Evolutionary conservation across 2,329 filamentous ascomycete species (phyloP), one percentile per base, ranked within the genome.

Genomic region (Beauveria australis): DNA sequence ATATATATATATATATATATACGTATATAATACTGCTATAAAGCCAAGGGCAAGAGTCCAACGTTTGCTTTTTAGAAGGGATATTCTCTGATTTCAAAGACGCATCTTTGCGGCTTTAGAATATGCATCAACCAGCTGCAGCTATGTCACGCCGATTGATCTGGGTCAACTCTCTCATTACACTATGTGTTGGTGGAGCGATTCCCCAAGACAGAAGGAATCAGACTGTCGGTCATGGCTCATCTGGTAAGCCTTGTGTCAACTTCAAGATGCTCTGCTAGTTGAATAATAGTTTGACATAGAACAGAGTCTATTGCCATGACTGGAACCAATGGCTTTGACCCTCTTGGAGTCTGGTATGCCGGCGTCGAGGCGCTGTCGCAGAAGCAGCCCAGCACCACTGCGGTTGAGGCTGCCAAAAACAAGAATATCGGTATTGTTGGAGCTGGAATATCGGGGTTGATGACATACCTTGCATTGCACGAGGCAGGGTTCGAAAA

Each of bases 391-490:
- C 77, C 82, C 18, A 75, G 76, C 52, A 71, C 76, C 2, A 52
- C 62, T 8, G 40, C 62, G 22, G 61, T 64, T 19, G 41, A 62
- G 30, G 60, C 57, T 14, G 64, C 65, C 47, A 66, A 66, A 26
- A 41, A n/a, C 12, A 65, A 64, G 22, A 88, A 88, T 76, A 78
- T 89, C 63, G 86, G 79, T 56, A 88, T 89, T 52, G 74, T 88
- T 5, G 86, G 86, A 18, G 86, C 80, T 14, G 86, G 86, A 7
- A 87, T 88, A 79, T 76, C 82, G 2, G 86, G 86, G 0, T 70
- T 89, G 52, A 84, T 88, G 79, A 87, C 79, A 1, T 79, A 75
- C 61, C 73, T 83, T 8, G 70, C 72, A 74, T 79, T 72, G 69
- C 81, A 69, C 3, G 75, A 79, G 63, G 74, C 77, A 2, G 85